Percentiles rank a stretch among this genome's conserved stretches.
Evolutionary conservation across 495 filamentous ascomycete genomes (phyloP).

Genomic region (Pyrenopolyporus hunteri): DNA sequence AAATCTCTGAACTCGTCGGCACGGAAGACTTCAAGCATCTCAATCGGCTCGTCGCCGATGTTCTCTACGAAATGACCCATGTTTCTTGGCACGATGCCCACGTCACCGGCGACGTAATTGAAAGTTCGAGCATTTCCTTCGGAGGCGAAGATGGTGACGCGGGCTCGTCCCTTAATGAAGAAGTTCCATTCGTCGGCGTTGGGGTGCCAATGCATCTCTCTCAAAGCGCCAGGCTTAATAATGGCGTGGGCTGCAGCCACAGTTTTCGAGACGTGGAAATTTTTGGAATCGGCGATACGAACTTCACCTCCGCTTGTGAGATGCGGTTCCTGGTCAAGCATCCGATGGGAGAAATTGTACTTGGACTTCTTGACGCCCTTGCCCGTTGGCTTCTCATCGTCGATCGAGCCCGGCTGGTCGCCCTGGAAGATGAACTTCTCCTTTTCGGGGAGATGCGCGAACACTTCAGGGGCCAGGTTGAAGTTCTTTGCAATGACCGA

Average conservation of each 20-base stretch:
- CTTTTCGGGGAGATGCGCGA: constrained; percentile 59
- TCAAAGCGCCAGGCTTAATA: constrained; percentile 62
- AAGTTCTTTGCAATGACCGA: constrained; percentile 71
- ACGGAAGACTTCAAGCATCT: constrained; percentile 65
- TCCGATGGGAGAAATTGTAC: constrained; percentile 64
- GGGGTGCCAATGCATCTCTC: constrained; percentile 67
- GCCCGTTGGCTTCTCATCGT: constrained; percentile 51
- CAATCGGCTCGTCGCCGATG: constrained; percentile 63
- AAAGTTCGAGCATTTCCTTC: constrained; percentile 56
- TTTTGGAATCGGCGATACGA: constrained; percentile 68
- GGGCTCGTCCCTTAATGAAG: constrained; percentile 57
- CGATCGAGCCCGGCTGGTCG: constrained; percentile 54
- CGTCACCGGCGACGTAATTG: constrained; percentile 59
- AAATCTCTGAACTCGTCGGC: constrained; percentile 67
- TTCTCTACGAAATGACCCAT: constrained; percentile 71
- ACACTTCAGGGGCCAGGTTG: constrained; percentile 62
- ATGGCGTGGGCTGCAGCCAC: constrained; percentile 66
- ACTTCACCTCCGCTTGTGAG: constrained; percentile 62
- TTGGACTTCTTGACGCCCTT: constrained; percentile 63
- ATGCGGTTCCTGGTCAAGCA: constrained; percentile 63
- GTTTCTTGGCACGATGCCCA: constrained; percentile 65
- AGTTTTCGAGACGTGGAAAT: constrained; percentile 69
- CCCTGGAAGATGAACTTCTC: constrained; percentile 77
- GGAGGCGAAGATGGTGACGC: constrained; percentile 59
- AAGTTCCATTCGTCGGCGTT: constrained; percentile 65